These are phyloP conservation scores for Dalbergia oliveri DNA, from an alignment of 306 rosid species.

Conservation along the genomic window DNA sequence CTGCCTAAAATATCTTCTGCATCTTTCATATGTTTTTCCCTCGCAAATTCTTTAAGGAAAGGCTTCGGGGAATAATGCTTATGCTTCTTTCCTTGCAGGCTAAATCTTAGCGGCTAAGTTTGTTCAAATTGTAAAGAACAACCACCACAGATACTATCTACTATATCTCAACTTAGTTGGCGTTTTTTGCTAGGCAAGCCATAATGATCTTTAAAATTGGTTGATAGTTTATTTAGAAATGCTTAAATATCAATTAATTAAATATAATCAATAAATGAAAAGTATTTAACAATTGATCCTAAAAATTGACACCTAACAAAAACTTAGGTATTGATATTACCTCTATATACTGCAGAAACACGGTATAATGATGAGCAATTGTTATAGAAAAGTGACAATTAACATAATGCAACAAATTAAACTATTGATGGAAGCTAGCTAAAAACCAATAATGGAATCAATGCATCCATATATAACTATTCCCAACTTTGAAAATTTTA, in stretches of 20 bases:
- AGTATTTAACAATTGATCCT: background rate
- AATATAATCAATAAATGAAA: background rate
- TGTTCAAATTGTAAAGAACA: slow-evolving; percentile 10
- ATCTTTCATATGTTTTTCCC: background rate
- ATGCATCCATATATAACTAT: slow-evolving; percentile 20
- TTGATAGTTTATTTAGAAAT: background rate
- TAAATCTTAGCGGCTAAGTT: slow-evolving; percentile 39
- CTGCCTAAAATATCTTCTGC: background rate
- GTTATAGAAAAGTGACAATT: slow-evolving; percentile 32
- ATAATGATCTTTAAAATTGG: background rate
- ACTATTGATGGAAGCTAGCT: slow-evolving; percentile 40
- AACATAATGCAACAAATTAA: slow-evolving; percentile 38
- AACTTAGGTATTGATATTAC: background rate
- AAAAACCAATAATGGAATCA: slow-evolving; percentile 44
- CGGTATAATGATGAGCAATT: slow-evolving; percentile 22
- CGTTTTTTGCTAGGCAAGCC: background rate
- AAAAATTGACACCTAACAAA: background rate
- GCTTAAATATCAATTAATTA: too few species aligned
- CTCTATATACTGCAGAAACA: background rate
- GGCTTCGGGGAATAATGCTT: slow-evolving; percentile 1
- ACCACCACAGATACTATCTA: background rate
- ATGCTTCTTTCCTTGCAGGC: background rate
- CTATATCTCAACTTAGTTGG: slow-evolving; percentile 10
- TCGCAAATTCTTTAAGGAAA: slow-evolving; percentile 14
- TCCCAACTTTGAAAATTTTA: slow-evolving; percentile 26